Base-by-base conservation (phyloP, 1,284 basidiomycete genomes). In the Pascua sp. region DNA sequence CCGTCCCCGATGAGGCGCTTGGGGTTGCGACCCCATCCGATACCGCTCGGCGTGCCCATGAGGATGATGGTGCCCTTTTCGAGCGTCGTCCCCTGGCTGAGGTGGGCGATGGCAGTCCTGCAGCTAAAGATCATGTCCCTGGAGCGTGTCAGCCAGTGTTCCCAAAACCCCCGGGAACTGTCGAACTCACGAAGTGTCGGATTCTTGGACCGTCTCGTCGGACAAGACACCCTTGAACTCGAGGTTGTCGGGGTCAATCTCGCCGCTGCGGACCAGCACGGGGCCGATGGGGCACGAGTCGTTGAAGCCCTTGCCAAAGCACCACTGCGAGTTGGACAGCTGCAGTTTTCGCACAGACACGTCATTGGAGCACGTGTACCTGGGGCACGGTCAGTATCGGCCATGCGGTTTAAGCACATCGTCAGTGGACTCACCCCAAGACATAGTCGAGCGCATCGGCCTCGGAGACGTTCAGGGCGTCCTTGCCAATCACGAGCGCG, bases 61-160 rank as follows among this genome's bases (percentile, higher is more conserved):
- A 89, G 81, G 66, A 93, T 88, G 61, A 92, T 79, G 0, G 86
- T 85, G 0, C 91, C 92, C 0, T 88, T 84, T 61, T 85, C 83
- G 18, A 96, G 83, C 0, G 91, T 94, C 3, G 91, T 91, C 0
- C 87, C 90, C 69, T 91, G 86, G 1, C 89, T 91, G 39, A 93
- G 82, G 80, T 85, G 88, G 0, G 89, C 81, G 53, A 80, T 66
- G 53, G 78, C 74, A 48, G 73, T 70, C n/a, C 72, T 71, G 16
- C 78, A 68, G 15, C 70, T 67, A 56, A 79, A 79, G 64, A 79
- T 78, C 42, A 78, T 61, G 56, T 79, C 77, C 53, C 74, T 78
- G 55, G 47, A 32, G 4, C 7, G 39, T 18, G 50, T 53, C 42
- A 57, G 51, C 47, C 15, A 3, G 9, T 18, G 13, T 16, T 17